phyloP scores from a whole-genome alignment of 2,329 filamentous ascomycete species.

The Venturia pyrina region DNA sequence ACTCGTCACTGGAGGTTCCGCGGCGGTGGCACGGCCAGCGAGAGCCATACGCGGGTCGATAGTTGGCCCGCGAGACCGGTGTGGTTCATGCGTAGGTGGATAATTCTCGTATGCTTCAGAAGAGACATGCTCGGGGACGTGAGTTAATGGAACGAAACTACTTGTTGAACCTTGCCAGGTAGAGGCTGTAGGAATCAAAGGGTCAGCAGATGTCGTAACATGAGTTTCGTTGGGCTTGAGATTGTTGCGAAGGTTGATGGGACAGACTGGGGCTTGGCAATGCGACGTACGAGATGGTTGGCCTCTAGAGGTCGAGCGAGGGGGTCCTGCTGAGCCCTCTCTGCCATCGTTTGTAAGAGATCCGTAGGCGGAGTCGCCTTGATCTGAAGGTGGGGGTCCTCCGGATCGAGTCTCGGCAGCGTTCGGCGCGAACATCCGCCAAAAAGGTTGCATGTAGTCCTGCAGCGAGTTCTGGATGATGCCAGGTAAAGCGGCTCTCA shows the following conservation, averaged over 20 bases:
- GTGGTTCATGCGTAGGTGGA: background rate
- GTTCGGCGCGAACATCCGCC: slow-evolving; percentile 4
- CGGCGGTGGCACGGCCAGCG: background rate
- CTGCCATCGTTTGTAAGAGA: slow-evolving; percentile 5
- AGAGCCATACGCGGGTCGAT: background rate
- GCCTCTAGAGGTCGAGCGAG: background rate
- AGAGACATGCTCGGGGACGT: slow-evolving; percentile 3
- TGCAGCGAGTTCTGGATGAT: slow-evolving; percentile 10
- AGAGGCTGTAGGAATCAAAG: background rate
- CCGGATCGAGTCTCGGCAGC: slow-evolving; percentile 1
- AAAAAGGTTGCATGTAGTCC: slow-evolving; percentile 9
- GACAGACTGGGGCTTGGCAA: background rate
- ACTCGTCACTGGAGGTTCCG: background rate
- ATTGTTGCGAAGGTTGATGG: background rate
- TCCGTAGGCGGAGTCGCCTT: slow-evolving; percentile 9
- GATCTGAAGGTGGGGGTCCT: slow-evolving; percentile 8
- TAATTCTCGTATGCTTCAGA: background rate
- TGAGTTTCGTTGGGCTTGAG: background rate
- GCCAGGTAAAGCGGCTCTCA: slow-evolving; percentile 6
- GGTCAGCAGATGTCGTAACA: background rate
- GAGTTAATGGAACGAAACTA: slow-evolving; percentile 2
- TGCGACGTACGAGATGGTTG: slow-evolving; percentile 5
- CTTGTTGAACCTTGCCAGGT: background rate
- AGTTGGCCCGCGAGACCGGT: background rate
- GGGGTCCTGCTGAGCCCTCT: slow-evolving; percentile 1